Evolutionary conservation across 805 yeast species (phyloP), one percentile per base, ranked within the genome.

Genomic region (Yamadazyma phyllophila): DNA sequence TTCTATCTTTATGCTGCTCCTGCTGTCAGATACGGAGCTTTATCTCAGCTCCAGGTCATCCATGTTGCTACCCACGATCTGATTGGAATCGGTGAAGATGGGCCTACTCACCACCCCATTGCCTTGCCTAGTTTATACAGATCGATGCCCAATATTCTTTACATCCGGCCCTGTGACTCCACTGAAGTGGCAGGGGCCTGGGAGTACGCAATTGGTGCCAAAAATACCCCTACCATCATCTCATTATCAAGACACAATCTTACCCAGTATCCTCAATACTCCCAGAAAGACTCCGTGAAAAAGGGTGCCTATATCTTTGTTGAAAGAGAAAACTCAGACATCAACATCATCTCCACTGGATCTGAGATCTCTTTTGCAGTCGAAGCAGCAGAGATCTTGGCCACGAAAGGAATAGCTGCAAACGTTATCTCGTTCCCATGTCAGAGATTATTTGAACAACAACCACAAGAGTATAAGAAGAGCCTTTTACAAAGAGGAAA

Each of bases 51-150:
- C 55, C 71, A 70, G 45, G 71, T 67, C 36, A 71, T 77, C 60
- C 74, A 77, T 66, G 76, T 77, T 34, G 81, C 78, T 32, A 77
- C 81, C 36, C 82, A 77, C 63, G 81, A 77, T 61, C 77, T 81
- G 20, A 76, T 77, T 51, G 82, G 82, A 55, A 70, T 72, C 17
- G 82, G 82, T 53, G 82, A 77, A 64, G 81, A 77, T 51, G 82
- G 82, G 36, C 81, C 81, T 33, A 77, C 81, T 37, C 82, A 77
- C 52, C 82, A 77, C 62, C 81, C 82, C 45, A 74, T 77, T 50
- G 81, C 73, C 57, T 64, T 78, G 31, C 58, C 77, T 36, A 73
- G 76, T 17, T 77, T 76, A 58, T 69, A 73, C 66, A 69, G 81
- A 54, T 74, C 81, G 35, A 59, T 71, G 46, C 82, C 82, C 50